Base-by-base conservation (phyloP, 345 rosid genomes). In the Corymbia maculata region DNA sequence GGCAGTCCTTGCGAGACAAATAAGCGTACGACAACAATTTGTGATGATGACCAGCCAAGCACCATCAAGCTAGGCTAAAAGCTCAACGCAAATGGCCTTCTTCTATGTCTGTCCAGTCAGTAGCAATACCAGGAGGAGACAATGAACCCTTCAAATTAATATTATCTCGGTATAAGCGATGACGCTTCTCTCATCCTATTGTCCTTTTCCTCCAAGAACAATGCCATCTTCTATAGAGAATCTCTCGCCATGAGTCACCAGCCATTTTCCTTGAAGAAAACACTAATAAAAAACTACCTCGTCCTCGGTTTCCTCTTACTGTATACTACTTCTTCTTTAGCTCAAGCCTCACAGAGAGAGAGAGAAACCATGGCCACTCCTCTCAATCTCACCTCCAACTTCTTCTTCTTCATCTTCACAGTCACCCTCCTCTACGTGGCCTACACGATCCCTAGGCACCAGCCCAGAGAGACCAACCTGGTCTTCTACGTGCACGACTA, bases 401-500 rank as follows among this genome's bases (percentile, higher is more conserved):
- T 93, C 87, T 86, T 89, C 92, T 88, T 90, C 90, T 85, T 90
- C 88, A 8, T 91, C 59, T 66, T 88, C 89, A 87, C 87, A 6
- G 55, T 70, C 32, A 30, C 88, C 9, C 53, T 90, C 53, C 91
- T 93, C 85, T 91, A 90, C 59, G 50, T 86, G 22, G 91, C 93
- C 75, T 89, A 75, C 89, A 89, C 87, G 49, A 85, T 92, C 86
- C 92, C 91, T 14, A 70, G 57, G 15, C 91, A 59, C 21, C 90
- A 87, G 32, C 89, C 91, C 36, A 89, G 50, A 30, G 88, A 89
- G 89, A 92, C 91, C 89, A 90, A 89, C 88, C 88, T 92, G 17
- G 89, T 90, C 57, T 57, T 92, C 87, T 93, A 91, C 32, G 93
- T 92, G 36, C 94, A 93, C 32, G 94, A 91, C 90, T 84, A 86